Evolutionary conservation across 1,284 basidiomycete genomes (phyloP).

Genomic region (Leccinum ponderosum): DNA sequence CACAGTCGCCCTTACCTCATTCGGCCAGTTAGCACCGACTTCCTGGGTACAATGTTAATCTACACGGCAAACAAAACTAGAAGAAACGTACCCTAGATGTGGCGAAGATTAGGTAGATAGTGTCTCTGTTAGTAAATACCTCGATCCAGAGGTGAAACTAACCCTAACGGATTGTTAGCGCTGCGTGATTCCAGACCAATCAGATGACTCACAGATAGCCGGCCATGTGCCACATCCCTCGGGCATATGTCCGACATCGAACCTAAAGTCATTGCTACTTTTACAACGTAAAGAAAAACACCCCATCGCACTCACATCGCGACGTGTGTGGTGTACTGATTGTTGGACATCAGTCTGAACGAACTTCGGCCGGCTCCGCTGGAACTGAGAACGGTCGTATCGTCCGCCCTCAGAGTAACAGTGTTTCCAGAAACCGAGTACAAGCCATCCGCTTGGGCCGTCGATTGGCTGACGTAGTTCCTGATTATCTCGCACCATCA

Average conservation of each 20-base stretch:
- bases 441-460: slow-evolving; percentile 45
- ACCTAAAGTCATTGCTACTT: slow-evolving; percentile 17
- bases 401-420: slow-evolving; percentile 43
- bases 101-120: background rate
- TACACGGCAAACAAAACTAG: background rate
- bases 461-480: slow-evolving; percentile 49
- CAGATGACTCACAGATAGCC: slow-evolving; percentile 30
- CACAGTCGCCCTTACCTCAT: slow-evolving; percentile 1
- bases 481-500: slow-evolving; percentile 26
- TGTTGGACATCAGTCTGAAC: slow-evolving; percentile 36
- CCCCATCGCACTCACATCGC: slow-evolving; percentile 31
- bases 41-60: slow-evolving; percentile 16
- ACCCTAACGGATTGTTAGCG: slow-evolving; percentile 19
- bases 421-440: slow-evolving; percentile 46
- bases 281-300: background rate
- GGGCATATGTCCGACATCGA: slow-evolving; percentile 40
- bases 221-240: slow-evolving; percentile 43
- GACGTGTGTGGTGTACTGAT: slow-evolving; percentile 35
- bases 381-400: slow-evolving; percentile 31
- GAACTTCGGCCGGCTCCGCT: slow-evolving; percentile 38
- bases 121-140: slow-evolving; percentile 1
- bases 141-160: background rate
- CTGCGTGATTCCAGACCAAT: background rate
- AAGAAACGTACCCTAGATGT: slow-evolving; percentile 15
- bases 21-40: slow-evolving; percentile 20